Evolutionary conservation across 345 rosid genomes (phyloP), one percentile per base, ranked within the genome.

Genomic region (Brassica cretica): DNA sequence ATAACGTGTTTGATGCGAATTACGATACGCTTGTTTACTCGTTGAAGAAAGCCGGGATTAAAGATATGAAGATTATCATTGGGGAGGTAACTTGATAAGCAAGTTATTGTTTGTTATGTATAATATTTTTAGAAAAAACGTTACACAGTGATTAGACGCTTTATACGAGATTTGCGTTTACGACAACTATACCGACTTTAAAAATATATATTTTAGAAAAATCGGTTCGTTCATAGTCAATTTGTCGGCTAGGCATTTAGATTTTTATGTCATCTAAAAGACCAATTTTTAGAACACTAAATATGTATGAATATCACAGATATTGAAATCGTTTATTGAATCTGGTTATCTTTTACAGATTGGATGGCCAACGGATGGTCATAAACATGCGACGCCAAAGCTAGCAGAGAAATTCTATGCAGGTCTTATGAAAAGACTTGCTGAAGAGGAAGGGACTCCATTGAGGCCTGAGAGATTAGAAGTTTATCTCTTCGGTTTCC

Each of bases 341-440:
- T 46, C 15, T 60, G 29, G 11, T 66, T 33, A 16, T 51, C 15
- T 21, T 29, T 60, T 49, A 0, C 74, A 79, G 83, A 89, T 91
- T 1, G 99, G 99, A 1, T 96, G 98, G 97, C 99, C 98, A 0
- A 93, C 98, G 0, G 92, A 93, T 1, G 97, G 96, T 24, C 44
- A 82, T 53, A 49, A 58, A 10, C 61, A 64, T 9, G 97, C 87
- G 0, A 84, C 69, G 2, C 5, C 5, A 1, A 71, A 71, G 7
- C 33, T 65, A 27, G 99, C 98, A 0, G 55, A 88, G 46, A 89
- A 80, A 44, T 93, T 91, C 68, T 93, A 91, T 64, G 86, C 86
- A 5, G 97, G 96, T 6, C 81, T 93, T n/a, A 64, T 93, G 29
- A 88, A 87, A 35, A 87, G 81, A 53, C 68, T 93, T 68, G 92